Base-by-base conservation (phyloP, 345 rosid genomes). In the Eucalyptus sideroxylon region DNA sequence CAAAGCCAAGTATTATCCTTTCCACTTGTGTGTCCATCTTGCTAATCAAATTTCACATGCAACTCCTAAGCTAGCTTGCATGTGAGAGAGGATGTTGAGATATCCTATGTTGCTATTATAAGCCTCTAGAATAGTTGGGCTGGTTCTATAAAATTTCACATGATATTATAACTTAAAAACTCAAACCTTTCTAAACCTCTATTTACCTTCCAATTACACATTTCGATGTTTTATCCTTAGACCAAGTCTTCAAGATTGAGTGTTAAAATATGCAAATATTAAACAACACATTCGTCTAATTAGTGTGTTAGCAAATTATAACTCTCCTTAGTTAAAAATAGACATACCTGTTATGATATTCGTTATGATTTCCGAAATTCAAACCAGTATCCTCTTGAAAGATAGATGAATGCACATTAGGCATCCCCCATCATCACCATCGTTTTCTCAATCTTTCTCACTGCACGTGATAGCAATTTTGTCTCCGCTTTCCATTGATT, bases 141-240 rank as follows among this genome's bases (percentile, higher is more conserved):
- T 5, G 4, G 7, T 17, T 9, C 3, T 6, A 69, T 11, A 5
- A 34, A 69, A 34, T 34, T 40, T 17, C 14, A 69, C 30, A 10
- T 56, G 3, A 56, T 56, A 56, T 8, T 53, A 21, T 53, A 8
- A 0, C 1, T 8, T 53, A 53, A 53, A 0, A 0, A 0, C 5
- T 19, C 1, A 69, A 67, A 69, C 21, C 37, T 69, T 69, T 69
- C 11, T 11, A 4, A 53, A 53, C 59, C 26, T 21, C 11, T 4
- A 53, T 53, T 53, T 19, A 53, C 59, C 59, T 53, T 53, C 59
- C 26, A 53, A 19, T 53, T 21, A 67, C 40, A 67, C 21, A 8
- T 67, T 67, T 67, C 4, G 9, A 67, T 16, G 11, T 34, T 67
- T 31, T 31, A 67, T 1, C 9, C 40, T 31, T n/a, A 67, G 80